These are phyloP conservation scores for Perkinsus marinus DNA, from an alignment of 169 alveolate species.

Conservation along the genomic window DNA sequence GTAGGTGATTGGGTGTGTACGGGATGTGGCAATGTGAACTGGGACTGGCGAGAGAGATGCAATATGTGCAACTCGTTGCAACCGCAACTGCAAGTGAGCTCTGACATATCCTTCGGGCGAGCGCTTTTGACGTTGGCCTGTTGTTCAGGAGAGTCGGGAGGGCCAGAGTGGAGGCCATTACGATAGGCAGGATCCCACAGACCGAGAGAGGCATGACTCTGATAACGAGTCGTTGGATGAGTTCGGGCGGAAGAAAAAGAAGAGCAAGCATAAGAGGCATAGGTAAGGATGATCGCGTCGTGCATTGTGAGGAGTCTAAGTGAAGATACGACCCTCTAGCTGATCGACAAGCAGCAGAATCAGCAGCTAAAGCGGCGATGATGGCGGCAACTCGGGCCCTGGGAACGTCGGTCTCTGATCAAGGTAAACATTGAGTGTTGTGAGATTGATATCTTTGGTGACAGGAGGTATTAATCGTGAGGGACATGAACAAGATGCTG, in stretches of 20 bases:
- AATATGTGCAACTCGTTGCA: neutral
- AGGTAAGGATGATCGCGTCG: neutral
- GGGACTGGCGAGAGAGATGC: conserved; percentile 8
- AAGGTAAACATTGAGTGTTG: neutral
- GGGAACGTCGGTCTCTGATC: neutral
- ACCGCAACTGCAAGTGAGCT: neutral
- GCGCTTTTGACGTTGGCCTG: neutral
- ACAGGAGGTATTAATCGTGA: neutral
- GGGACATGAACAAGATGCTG: neutral
- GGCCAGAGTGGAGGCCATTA: conserved; percentile 3
- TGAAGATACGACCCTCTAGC: neutral
- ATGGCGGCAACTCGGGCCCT: neutral
- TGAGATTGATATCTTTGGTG: neutral
- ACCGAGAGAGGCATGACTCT: neutral
- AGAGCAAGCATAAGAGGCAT: neutral
- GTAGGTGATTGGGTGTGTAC: conserved; percentile 4
- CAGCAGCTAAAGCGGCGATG: neutral
- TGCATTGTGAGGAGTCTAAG: neutral
- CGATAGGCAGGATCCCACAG: conserved; percentile 5
- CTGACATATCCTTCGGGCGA: neutral
- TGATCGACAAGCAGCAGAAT: neutral
- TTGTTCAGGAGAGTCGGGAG: neutral
- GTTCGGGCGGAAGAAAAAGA: neutral
- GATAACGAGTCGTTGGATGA: neutral
- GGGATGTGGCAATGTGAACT: conserved; percentile 1